Conservation (phyloP, 306 rosid species). For the Inga leiocalycina region DNA sequence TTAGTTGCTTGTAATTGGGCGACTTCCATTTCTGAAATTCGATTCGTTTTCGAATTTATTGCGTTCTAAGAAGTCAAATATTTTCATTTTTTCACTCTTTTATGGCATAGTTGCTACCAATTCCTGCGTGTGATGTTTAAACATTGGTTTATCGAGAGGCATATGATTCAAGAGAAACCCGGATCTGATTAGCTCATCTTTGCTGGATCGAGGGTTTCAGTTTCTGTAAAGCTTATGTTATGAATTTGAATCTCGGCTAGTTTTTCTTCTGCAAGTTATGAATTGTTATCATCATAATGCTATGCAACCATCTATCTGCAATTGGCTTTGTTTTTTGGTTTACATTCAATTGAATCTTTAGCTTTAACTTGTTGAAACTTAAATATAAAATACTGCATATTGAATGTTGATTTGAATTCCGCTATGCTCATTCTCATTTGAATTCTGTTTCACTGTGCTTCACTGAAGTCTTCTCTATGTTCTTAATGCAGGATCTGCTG, state of each 20-base stretch:
- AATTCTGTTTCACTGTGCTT: slow-evolving; percentile 7
- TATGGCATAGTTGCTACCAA: background rate
- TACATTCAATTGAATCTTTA: background rate
- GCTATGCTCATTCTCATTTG: slow-evolving; percentile 16
- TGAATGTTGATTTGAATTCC: background rate
- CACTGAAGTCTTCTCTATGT: slow-evolving; percentile 13
- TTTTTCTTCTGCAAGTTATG: background rate
- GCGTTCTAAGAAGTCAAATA: background rate
- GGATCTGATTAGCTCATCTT: too few relatives aligned
- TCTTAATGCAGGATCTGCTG: slow-evolving; percentile 33
- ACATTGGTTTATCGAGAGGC: background rate
- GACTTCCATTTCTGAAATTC: background rate
- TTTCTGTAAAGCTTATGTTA: too few relatives aligned
- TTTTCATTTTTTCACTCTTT: background rate
- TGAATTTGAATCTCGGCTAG: background rate
- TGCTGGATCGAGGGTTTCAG: background rate
- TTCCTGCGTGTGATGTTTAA: background rate
- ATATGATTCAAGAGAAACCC: background rate
- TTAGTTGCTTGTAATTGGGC: background rate
- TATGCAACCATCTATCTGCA: background rate
- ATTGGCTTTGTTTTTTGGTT: background rate
- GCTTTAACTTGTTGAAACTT: background rate
- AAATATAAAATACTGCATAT: background rate
- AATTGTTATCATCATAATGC: background rate
- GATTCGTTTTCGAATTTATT: background rate